Conservation (phyloP, 176 grass and related monocot species). For the Aegilops speltoides region DNA sequence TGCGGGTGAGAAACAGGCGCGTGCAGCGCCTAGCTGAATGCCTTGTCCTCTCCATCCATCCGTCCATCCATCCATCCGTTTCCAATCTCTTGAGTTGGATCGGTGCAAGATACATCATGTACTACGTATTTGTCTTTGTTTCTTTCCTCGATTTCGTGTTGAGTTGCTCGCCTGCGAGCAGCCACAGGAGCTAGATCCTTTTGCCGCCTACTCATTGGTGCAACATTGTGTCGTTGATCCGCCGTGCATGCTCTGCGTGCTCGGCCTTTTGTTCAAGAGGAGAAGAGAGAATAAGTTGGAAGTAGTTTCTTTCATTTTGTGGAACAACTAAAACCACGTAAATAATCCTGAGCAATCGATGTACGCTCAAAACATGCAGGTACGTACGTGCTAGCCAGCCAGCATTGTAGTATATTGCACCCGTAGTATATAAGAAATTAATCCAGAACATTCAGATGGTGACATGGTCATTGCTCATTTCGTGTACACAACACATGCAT, state of each 20-base stretch:
- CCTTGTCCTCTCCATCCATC: conserved; percentile 25
- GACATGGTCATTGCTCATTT: background rate
- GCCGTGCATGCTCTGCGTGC: background rate
- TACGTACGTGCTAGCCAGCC: background rate
- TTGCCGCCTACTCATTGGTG: conserved; percentile 29
- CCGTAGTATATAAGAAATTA: background rate
- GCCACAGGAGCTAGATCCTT: background rate
- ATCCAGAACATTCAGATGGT: conserved; percentile 9
- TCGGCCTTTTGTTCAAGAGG: background rate
- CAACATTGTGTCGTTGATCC: conserved; percentile 25
- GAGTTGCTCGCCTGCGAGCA: background rate
- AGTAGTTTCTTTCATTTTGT: no score
- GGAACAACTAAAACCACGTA: no score
- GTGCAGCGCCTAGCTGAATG: conserved; percentile 13
- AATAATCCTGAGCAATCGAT: background rate
- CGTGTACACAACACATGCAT: background rate
- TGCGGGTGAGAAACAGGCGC: background rate
- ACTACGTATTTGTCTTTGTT: background rate
- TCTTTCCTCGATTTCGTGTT: background rate
- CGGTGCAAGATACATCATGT: background rate
- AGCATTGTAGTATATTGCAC: background rate
- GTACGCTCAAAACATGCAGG: background rate
- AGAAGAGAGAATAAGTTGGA: background rate
- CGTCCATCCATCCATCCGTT: background rate
- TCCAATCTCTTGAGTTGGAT: conserved; percentile 1